Conservation (phyloP, 140 eudicot species). For the Cichorium intybus region DNA sequence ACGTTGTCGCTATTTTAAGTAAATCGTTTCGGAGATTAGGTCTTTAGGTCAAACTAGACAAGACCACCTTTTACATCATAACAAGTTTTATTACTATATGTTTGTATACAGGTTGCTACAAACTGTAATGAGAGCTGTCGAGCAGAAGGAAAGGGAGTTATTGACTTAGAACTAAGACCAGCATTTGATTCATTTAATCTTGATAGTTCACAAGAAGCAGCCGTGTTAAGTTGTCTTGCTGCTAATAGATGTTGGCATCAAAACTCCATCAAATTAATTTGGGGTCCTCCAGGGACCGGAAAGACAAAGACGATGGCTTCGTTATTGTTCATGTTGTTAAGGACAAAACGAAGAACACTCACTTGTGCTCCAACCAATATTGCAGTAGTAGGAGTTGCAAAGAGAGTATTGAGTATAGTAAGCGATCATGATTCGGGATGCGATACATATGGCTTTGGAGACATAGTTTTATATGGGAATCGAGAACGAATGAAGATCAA, state of each 20-base stretch:
- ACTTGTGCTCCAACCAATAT: slow-evolving; percentile 76
- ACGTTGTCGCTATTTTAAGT: too few species aligned
- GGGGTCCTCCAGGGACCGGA: slow-evolving; percentile 94
- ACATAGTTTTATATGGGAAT: slow-evolving; percentile 39
- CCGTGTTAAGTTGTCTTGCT: slow-evolving; percentile 39
- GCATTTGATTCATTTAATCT: too few species aligned
- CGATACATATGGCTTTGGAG: slow-evolving; percentile 65
- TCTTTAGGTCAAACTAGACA: too few species aligned
- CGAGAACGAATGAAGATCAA: slow-evolving; percentile 46
- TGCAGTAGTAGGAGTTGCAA: slow-evolving; percentile 52
- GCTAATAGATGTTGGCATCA: slow-evolving; percentile 38
- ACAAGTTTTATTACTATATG: neutral
- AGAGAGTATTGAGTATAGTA: slow-evolving; percentile 33
- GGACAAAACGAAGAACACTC: slow-evolving; percentile 41
- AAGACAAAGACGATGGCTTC: slow-evolving; percentile 68
- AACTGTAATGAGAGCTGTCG: slow-evolving; percentile 10
- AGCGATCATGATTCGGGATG: slow-evolving; percentile 6
- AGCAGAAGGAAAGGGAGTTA: slow-evolving; percentile 3
- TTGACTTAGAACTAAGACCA: too few species aligned
- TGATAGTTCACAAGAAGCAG: too few species aligned
- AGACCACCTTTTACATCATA: too few species aligned
- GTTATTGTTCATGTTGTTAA: slow-evolving; percentile 34
- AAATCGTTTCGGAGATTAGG: too few species aligned
- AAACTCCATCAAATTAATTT: slow-evolving; percentile 36
- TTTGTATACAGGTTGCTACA: slow-evolving; percentile 7